Conservation (phyloP, 805 yeast species). For the Cyberlindnera euphorbiae region DNA sequence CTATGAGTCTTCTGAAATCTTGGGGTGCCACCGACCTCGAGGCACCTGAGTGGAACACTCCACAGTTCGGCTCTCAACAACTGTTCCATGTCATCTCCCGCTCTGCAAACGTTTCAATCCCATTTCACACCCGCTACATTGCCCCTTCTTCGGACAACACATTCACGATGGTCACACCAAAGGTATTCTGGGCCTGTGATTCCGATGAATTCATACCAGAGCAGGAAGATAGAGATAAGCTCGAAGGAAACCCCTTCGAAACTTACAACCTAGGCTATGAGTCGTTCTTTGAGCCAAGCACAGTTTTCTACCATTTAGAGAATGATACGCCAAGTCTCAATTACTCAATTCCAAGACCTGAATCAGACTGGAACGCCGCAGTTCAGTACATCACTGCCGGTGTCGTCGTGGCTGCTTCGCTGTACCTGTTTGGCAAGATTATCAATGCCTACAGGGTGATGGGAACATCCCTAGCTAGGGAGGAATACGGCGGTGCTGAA, state of each 20-base stretch:
- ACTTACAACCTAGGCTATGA: slow-evolving; percentile 39
- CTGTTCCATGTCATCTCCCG: slow-evolving; percentile 32
- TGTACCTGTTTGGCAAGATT: slow-evolving; percentile 15
- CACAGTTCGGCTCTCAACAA: slow-evolving; percentile 43
- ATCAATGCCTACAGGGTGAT: no score
- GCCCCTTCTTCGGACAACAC: slow-evolving; percentile 29
- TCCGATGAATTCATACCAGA: slow-evolving; percentile 20
- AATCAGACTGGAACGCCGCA: slow-evolving; percentile 24
- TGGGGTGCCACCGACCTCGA: slow-evolving; percentile 59
- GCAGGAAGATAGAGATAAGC: slow-evolving; percentile 20
- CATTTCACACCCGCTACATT: slow-evolving; percentile 49
- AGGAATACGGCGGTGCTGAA: no score
- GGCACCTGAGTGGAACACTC: slow-evolving; percentile 45
- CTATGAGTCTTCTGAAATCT: slow-evolving; percentile 30
- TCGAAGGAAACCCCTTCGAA: slow-evolving; percentile 35
- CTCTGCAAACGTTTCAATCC: slow-evolving; percentile 30
- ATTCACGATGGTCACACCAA: slow-evolving; percentile 32
- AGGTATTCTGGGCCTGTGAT: slow-evolving; percentile 48
- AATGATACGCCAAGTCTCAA: slow-evolving; percentile 7
- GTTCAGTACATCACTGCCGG: slow-evolving; percentile 34
- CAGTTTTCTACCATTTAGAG: slow-evolving; percentile 35
- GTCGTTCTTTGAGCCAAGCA: slow-evolving; percentile 40
- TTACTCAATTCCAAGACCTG: slow-evolving; percentile 41
- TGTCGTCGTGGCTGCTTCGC: slow-evolving; percentile 31
- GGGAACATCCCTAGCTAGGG: no score